Evolutionary conservation across 805 yeast species (phyloP).

Genomic region (Saccharomycopsis guyanensis): DNA sequence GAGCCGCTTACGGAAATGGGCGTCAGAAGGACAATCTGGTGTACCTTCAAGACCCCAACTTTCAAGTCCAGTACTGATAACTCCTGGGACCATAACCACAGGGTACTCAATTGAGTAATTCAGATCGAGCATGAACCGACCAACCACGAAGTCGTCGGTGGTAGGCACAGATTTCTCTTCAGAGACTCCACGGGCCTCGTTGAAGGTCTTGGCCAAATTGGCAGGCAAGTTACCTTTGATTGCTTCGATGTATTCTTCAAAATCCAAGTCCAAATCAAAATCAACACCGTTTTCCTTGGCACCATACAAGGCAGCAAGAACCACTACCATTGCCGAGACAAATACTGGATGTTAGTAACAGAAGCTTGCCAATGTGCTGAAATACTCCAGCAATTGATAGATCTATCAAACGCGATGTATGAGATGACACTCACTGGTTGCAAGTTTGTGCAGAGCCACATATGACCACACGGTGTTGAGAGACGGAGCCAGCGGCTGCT

Average conservation of each 20-base stretch:
- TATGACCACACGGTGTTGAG: too few species aligned
- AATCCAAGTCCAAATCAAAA: constrained; percentile 20
- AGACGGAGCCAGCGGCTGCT: too few species aligned
- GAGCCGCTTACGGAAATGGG: constrained; percentile 81
- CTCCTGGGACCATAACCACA: constrained; percentile 93
- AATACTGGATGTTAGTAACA: neutral
- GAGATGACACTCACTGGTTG: too few species aligned
- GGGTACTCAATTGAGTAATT: constrained; percentile 58
- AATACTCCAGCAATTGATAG: too few species aligned
- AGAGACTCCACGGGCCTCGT: constrained; percentile 16
- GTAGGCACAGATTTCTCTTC: constrained; percentile 32
- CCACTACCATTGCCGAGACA: constrained; percentile 5
- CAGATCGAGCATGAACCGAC: constrained; percentile 51
- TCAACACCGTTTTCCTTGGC: constrained; percentile 21
- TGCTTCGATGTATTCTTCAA: constrained; percentile 8
- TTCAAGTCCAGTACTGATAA: constrained; percentile 89
- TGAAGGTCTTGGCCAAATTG: constrained; percentile 11
- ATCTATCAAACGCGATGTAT: too few species aligned
- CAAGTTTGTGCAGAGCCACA: too few species aligned
- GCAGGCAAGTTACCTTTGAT: constrained; percentile 17
- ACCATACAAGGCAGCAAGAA: constrained; percentile 15
- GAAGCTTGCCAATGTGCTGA: too few species aligned
- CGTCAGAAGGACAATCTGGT: constrained; percentile 71
- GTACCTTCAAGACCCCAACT: constrained; percentile 81
- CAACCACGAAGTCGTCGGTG: constrained; percentile 84